Percentiles rank a stretch among this genome's conserved stretches.
These are phyloP conservation scores for Eimeria maxima DNA, from an alignment of 169 alveolate species.

Conservation along the genomic window DNA sequence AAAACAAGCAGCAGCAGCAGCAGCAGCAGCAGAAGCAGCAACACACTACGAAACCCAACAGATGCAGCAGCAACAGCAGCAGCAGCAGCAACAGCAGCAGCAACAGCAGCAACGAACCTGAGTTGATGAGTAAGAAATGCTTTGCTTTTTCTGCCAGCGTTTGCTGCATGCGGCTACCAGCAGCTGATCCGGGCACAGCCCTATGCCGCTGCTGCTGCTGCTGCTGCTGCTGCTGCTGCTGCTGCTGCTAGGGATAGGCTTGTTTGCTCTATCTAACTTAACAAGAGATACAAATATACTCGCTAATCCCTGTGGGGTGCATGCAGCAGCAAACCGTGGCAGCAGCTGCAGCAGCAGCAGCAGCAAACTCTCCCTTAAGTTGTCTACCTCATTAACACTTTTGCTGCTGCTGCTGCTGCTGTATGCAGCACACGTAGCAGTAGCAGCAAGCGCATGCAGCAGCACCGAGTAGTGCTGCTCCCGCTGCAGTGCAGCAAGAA, in stretches of 20 bases:
- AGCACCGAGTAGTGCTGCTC: slow-evolving; percentile 30
- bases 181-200: neutral
- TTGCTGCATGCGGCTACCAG: slow-evolving; percentile 11
- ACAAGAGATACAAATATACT: neutral
- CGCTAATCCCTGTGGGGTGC: neutral
- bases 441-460: slow-evolving; percentile 30
- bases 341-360: neutral
- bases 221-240: slow-evolving; percentile 19
- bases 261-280: neutral
- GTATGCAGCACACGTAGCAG: neutral
- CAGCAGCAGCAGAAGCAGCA: neutral
- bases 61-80: slow-evolving; percentile 16
- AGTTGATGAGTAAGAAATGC: neutral
- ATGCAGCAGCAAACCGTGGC: neutral
- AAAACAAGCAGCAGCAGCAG: neutral
- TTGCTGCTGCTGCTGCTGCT: slow-evolving; percentile 14
- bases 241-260: neutral
- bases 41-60: neutral
- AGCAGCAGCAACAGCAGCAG: slow-evolving; percentile 10
- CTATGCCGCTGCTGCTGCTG: neutral
- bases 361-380: neutral
- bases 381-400: neutral
- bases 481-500: neutral
- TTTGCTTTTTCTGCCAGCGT: neutral
- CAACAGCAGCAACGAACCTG: neutral